These are phyloP conservation scores for Coniochaeta sp. DNA, from an alignment of 2,329 filamentous ascomycete genomes.

Conservation along the genomic window DNA sequence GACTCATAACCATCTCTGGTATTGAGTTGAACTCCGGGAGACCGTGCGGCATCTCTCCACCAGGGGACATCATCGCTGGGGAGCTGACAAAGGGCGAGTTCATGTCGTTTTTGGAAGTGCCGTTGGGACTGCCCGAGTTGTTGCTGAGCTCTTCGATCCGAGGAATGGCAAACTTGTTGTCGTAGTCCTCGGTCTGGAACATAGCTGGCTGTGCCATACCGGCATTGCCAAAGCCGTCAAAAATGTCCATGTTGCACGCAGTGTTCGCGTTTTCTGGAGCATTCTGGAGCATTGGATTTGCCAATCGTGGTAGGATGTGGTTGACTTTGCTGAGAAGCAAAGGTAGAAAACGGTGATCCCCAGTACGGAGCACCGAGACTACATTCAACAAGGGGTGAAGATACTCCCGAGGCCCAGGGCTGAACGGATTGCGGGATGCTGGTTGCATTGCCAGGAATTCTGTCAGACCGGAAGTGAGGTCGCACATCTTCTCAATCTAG, in stretches of 20 bases:
- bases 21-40: constrained; percentile 39
- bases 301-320: constrained; percentile 58
- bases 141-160: constrained; percentile 30
- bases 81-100: constrained; percentile 45
- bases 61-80: constrained; percentile 45
- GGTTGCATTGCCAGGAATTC: constrained; percentile 65
- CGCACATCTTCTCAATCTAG: constrained; percentile 72
- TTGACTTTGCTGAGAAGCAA: constrained; percentile 69
- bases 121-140: constrained; percentile 27
- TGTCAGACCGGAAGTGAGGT: constrained; percentile 64
- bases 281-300: constrained; percentile 52
- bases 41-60: constrained; percentile 38
- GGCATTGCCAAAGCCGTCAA: constrained; percentile 57
- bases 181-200: constrained; percentile 38
- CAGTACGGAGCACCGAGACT: constrained; percentile 63
- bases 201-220: constrained; percentile 50
- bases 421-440: constrained; percentile 53
- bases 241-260: constrained; percentile 48
- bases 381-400: constrained; percentile 62
- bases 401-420: constrained; percentile 62
- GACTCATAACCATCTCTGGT: constrained; percentile 46
- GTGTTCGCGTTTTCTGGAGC: constrained; percentile 53
- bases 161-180: constrained; percentile 35
- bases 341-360: constrained; percentile 69
- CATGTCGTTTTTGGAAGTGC: constrained; percentile 30